These are phyloP conservation scores for Sporothrix curviconia DNA, from an alignment of 2,329 filamentous ascomycete genomes.

Conservation along the genomic window DNA sequence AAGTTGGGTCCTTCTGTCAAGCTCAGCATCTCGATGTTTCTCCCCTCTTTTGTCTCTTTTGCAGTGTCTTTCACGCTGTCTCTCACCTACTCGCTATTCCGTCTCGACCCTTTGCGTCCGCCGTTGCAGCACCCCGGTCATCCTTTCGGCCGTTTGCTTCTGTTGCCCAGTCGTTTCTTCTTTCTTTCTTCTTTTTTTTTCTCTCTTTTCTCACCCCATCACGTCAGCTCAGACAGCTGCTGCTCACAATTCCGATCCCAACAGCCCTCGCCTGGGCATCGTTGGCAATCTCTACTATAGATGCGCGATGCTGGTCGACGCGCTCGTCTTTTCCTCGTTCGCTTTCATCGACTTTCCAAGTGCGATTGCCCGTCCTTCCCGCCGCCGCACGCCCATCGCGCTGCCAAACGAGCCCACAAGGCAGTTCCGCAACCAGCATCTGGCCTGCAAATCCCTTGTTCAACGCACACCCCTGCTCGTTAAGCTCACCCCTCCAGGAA, in stretches of 20 bases:
- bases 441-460: not conserved
- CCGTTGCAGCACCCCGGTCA: not conserved
- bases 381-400: not conserved
- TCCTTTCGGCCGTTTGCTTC: not conserved
- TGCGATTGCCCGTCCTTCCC: not conserved
- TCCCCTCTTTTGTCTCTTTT: not conserved
- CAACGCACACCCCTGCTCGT: not conserved
- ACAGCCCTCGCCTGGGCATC: not conserved
- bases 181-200: not conserved
- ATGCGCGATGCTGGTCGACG: too few species aligned
- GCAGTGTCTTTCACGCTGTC: not conserved
- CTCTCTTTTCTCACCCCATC: not conserved
- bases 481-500: not conserved
- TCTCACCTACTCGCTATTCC: not conserved
- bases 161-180: too few species aligned
- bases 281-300: too few species aligned
- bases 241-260: not conserved
- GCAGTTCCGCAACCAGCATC: not conserved
- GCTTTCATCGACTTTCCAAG: not conserved
- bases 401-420: not conserved
- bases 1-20: not conserved
- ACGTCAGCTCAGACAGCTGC: slow-evolving; percentile 1
- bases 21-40: slow-evolving; percentile 1
- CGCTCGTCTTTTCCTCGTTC: not conserved
- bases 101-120: not conserved